Percentiles rank a stretch among this genome's conserved stretches.
Evolutionary conservation across 2,329 filamentous ascomycete genomes (phyloP).

Genomic region (Penicillium nordicum): DNA sequence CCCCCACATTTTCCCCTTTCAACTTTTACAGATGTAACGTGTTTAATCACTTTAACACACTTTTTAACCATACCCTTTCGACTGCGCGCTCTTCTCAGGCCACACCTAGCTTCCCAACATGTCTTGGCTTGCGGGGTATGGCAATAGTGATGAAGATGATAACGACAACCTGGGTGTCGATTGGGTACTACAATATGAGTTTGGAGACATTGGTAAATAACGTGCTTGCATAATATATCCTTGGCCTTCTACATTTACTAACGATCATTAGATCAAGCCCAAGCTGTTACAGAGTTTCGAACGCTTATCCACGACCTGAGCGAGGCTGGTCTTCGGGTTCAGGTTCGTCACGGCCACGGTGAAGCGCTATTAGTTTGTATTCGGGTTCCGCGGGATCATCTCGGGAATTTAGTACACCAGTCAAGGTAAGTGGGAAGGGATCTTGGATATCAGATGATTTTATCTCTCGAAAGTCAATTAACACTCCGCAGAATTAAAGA

Average conservation of each 20-base stretch:
- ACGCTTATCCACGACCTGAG: slow-evolving; percentile 73
- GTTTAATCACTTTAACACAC: not conserved
- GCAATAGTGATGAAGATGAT: slow-evolving; percentile 34
- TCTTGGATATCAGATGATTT: not conserved
- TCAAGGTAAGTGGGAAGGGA: slow-evolving; percentile 54
- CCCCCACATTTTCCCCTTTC: not conserved
- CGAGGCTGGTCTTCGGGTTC: slow-evolving; percentile 75
- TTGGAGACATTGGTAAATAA: slow-evolving; percentile 61
- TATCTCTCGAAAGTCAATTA: not conserved
- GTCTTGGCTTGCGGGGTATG: slow-evolving; percentile 27
- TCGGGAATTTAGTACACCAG: slow-evolving; percentile 78
- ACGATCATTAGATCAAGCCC: slow-evolving; percentile 55
- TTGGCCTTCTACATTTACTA: slow-evolving; percentile 11
- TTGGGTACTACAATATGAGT: slow-evolving; percentile 79
- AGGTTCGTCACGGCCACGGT: slow-evolving; percentile 77
- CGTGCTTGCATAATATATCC: slow-evolving; percentile 12
- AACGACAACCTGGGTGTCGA: slow-evolving; percentile 72
- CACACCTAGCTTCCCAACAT: slow-evolving; percentile 13
- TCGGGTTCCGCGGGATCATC: slow-evolving; percentile 71
- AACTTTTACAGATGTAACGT: not conserved
- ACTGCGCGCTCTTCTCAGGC: not conserved
- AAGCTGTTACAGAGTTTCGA: slow-evolving; percentile 72
- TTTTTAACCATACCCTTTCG: not conserved
- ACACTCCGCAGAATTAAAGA: slow-evolving; percentile 67
- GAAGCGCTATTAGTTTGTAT: slow-evolving; percentile 78